Conservation (phyloP, 495 filamentous ascomycete species). For the Opeltia flavorubescens region DNA sequence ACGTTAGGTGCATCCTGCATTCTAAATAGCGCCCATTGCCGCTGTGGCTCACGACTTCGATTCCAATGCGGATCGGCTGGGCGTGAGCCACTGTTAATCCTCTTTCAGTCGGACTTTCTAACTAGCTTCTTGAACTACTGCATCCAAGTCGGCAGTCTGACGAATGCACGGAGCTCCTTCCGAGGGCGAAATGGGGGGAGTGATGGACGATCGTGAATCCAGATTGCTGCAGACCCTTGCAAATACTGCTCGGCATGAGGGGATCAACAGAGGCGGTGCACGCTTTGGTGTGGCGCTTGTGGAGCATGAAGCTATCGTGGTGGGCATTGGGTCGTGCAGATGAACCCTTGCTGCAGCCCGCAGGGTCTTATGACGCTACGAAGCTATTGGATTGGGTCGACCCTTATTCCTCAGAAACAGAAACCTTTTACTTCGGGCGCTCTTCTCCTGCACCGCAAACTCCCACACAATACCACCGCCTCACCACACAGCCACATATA, state of each 20-base stretch:
- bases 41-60: background rate
- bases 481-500: constrained; percentile 15
- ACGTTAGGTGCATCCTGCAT: no score
- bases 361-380: background rate
- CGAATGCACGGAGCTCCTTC: background rate
- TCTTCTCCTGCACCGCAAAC: background rate
- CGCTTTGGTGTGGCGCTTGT: background rate
- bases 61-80: background rate
- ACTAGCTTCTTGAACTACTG: background rate
- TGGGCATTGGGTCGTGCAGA: background rate
- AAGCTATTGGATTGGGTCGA: background rate
- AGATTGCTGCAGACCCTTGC: background rate
- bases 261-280: background rate
- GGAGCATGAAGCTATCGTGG: background rate
- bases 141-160: background rate
- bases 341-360: background rate
- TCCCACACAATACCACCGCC: background rate
- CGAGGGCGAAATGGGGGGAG: background rate
- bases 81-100: background rate
- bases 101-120: background rate
- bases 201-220: background rate
- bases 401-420: background rate
- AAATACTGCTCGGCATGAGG: background rate
- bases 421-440: background rate
- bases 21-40: no score